A percentile compares a stretch with the other conserved stretches of the same genome.
These are phyloP conservation scores for Xenoacremonium recifei DNA, from an alignment of 2,329 filamentous ascomycete species.

Conservation along the genomic window DNA sequence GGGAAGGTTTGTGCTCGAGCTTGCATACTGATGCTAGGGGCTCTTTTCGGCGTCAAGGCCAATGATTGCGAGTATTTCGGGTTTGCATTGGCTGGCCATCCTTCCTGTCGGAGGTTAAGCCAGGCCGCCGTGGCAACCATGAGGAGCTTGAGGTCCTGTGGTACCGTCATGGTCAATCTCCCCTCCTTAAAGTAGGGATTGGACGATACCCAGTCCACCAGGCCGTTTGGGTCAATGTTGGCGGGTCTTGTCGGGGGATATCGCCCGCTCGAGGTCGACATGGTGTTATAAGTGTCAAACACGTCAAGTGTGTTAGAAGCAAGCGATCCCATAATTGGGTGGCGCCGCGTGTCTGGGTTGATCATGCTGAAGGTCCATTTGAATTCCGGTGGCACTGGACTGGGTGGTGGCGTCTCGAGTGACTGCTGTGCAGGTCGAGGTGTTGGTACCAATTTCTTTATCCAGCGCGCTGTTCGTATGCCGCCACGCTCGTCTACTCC, in stretches of 20 bases:
- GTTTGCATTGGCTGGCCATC: slow-evolving; percentile 32
- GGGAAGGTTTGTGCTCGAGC: slow-evolving; percentile 19
- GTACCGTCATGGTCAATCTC: slow-evolving; percentile 28
- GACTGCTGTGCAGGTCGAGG: slow-evolving; percentile 16
- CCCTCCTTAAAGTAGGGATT: slow-evolving; percentile 24
- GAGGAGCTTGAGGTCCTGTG: slow-evolving; percentile 32
- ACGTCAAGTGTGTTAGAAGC: slow-evolving; percentile 65
- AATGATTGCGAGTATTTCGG: slow-evolving; percentile 25
- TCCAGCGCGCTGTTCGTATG: slow-evolving; percentile 66
- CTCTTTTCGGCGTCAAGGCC: slow-evolving; percentile 24
- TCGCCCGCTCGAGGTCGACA: slow-evolving; percentile 48
- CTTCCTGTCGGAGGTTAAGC: slow-evolving; percentile 35
- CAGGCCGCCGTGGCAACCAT: slow-evolving; percentile 39
- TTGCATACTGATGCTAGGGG: slow-evolving; percentile 16
- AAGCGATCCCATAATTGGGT: slow-evolving; percentile 72
- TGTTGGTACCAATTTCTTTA: slow-evolving; percentile 42
- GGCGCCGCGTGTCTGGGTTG: slow-evolving; percentile 64
- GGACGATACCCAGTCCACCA: slow-evolving; percentile 18
- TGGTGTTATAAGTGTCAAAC: slow-evolving; percentile 63
- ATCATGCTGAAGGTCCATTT: slow-evolving; percentile 79
- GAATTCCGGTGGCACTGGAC: slow-evolving; percentile 36
- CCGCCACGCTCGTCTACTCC: slow-evolving; percentile 57
- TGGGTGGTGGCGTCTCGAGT: slow-evolving; percentile 21
- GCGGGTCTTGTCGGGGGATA: slow-evolving; percentile 44
- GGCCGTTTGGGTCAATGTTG: slow-evolving; percentile 19